Percentiles rank a stretch among this genome's conserved stretches.
phyloP scores from a whole-genome alignment of 1,139 yeast species.

The Kazachstania sp. region DNA sequence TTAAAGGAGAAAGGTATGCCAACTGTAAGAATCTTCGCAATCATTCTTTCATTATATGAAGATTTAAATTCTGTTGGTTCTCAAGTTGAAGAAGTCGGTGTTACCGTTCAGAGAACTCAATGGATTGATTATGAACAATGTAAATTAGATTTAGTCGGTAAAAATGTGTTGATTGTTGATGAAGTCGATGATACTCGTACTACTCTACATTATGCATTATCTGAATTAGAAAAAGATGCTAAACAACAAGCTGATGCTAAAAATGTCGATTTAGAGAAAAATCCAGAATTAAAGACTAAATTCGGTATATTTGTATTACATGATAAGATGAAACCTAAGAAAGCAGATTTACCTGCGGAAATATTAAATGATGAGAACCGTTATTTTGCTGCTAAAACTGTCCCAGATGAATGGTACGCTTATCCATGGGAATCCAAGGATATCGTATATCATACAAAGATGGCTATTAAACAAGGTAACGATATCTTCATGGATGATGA shows the following conservation, averaged over 20 bases:
- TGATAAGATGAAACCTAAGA: constrained; percentile 84
- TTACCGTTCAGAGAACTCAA: constrained; percentile 54
- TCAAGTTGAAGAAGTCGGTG: constrained; percentile 45
- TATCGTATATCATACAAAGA: constrained; percentile 76
- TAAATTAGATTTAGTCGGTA: constrained; percentile 46
- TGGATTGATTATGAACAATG: constrained; percentile 57
- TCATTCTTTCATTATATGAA: constrained; percentile 54
- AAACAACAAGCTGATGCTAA: constrained; percentile 40
- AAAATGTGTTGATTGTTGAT: constrained; percentile 55
- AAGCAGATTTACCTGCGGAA: constrained; percentile 52
- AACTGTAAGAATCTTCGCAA: constrained; percentile 58
- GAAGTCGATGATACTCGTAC: constrained; percentile 66
- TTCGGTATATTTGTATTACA: constrained; percentile 89
- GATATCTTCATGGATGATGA: constrained; percentile 28
- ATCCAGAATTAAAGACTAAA: constrained; percentile 46
- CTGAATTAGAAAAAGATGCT: constrained; percentile 51
- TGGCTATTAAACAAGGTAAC: constrained; percentile 73
- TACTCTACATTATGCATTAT: constrained; percentile 52
- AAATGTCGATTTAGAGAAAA: constrained; percentile 33
- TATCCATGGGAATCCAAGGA: constrained; percentile 96
- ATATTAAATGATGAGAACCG: constrained; percentile 38
- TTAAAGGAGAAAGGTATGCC: constrained; percentile 46
- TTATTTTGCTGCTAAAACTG: constrained; percentile 85
- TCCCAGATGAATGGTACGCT: constrained; percentile 93
- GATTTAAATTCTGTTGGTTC: constrained; percentile 40